Conservation (phyloP, 805 yeast species). For the Saccharomycopsis vini region DNA sequence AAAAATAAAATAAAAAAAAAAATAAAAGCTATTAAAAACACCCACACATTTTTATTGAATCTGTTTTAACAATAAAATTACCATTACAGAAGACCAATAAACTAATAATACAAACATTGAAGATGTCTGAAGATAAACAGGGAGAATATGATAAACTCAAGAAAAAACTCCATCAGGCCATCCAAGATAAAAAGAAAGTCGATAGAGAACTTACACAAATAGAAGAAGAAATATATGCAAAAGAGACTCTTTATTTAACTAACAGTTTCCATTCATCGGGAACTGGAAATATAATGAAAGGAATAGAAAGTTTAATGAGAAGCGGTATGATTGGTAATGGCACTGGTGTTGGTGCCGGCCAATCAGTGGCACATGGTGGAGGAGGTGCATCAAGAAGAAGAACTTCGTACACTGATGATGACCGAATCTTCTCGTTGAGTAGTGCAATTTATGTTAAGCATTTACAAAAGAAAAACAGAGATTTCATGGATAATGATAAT, state of each 20-base stretch:
- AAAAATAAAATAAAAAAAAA: too few relatives aligned
- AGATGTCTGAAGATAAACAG: background rate
- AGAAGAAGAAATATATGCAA: constrained; percentile 72
- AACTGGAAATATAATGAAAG: constrained; percentile 75
- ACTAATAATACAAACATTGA: too few relatives aligned
- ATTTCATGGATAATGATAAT: background rate
- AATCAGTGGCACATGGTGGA: constrained; percentile 18
- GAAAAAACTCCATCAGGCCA: constrained; percentile 53
- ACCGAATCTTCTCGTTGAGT: constrained; percentile 71
- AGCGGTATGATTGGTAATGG: constrained; percentile 21
- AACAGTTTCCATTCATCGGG: constrained; percentile 38
- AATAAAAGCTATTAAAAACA: too few relatives aligned
- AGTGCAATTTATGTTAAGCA: constrained; percentile 62
- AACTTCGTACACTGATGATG: constrained; percentile 60
- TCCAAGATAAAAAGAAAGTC: constrained; percentile 52
- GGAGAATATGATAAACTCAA: constrained; percentile 57
- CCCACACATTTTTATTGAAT: too few relatives aligned
- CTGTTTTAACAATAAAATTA: too few relatives aligned
- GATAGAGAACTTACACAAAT: constrained; percentile 52
- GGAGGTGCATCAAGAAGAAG: constrained; percentile 24
- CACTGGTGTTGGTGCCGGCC: background rate
- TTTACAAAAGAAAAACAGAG: constrained; percentile 34
- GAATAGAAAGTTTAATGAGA: constrained; percentile 76
- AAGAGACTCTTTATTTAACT: constrained; percentile 69
- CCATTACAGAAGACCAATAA: too few relatives aligned